Evolutionary conservation across 768 basidiomycete species (phyloP), one percentile per base, ranked within the genome.

Genomic region (Omphalotus guepiniiformis): DNA sequence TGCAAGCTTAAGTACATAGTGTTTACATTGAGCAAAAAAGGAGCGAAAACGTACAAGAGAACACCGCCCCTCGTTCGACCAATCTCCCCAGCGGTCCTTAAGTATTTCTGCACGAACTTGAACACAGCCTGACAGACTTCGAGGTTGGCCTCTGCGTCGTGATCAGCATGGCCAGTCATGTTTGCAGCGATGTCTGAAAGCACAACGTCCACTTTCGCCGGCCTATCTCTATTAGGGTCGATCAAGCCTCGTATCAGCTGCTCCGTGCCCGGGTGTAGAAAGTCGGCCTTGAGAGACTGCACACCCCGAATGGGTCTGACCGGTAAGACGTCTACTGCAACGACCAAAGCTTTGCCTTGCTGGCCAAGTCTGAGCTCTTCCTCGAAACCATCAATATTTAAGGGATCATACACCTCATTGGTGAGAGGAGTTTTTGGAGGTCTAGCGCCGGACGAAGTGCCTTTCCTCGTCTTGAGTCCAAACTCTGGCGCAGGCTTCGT

Each of bases 101-200:
- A 56, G 58, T 83, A 72, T 28, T 61, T 64, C 50, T 66, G 62
- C 3, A 82, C 76, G 59, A 96, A 94, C 35, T 72, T 64, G 49
- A 86, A 78, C 1, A 89, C 93, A 3, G 85, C 80, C 29, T 75
- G 64, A 59, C 83, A 88, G 18, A 97, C 83, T 29, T 84, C 75
- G 26, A 94, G 71, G 48, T 84, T 84, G 8, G 73, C 62, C 56
- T 83, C 75, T 1, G 77, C 75, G 63, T 98, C 94, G 41, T 73
- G 72, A 0, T 66, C 63, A 15, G 72, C 62, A 50, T 86, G 82
- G 4, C 95, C 94, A 2, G 85, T 78, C 50, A 81, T 72, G 61
- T 93, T 93, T 16, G 82, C 82, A 15, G 93, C 89, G 86, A 97
- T 93, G 59, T 96, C 94, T 6, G 85, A 90, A 3, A 96, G 72